phyloP scores from a whole-genome alignment of 805 yeast species.

The Saccharomycopsis amapae region DNA sequence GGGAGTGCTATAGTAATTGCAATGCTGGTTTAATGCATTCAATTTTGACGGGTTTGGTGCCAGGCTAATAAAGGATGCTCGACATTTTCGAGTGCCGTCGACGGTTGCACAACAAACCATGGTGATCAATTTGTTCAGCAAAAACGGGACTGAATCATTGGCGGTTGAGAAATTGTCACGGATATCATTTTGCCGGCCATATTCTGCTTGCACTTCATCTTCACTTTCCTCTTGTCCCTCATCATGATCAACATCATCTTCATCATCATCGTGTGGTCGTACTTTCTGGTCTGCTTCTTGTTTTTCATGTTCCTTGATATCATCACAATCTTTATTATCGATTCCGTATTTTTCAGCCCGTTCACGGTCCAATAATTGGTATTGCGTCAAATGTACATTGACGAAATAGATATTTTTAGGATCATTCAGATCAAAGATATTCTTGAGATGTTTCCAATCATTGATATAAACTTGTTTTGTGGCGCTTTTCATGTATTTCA shows the following conservation, averaged over 20 bases:
- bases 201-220: background rate
- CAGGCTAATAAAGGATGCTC: constrained; percentile 4
- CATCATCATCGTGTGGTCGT: background rate
- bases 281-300: background rate
- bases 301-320: background rate
- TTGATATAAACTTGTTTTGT: constrained; percentile 5
- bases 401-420: constrained; percentile 2
- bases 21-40: background rate
- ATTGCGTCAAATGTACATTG: background rate
- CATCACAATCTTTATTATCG: background rate
- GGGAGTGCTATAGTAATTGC: constrained; percentile 5
- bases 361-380: constrained; percentile 1
- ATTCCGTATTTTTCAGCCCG: background rate
- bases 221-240: background rate
- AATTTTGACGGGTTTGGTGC: constrained; percentile 1
- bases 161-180: background rate
- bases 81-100: constrained; percentile 7
- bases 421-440: background rate
- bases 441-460: background rate
- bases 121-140: constrained; percentile 2
- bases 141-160: background rate
- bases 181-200: too few relatives aligned
- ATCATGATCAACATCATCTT: constrained; percentile 3
- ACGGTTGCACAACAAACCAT: constrained; percentile 7
- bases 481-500: constrained; percentile 5